These are phyloP conservation scores for Rhizopogon vinicolor DNA, from an alignment of 768 basidiomycete genomes.

Conservation along the genomic window DNA sequence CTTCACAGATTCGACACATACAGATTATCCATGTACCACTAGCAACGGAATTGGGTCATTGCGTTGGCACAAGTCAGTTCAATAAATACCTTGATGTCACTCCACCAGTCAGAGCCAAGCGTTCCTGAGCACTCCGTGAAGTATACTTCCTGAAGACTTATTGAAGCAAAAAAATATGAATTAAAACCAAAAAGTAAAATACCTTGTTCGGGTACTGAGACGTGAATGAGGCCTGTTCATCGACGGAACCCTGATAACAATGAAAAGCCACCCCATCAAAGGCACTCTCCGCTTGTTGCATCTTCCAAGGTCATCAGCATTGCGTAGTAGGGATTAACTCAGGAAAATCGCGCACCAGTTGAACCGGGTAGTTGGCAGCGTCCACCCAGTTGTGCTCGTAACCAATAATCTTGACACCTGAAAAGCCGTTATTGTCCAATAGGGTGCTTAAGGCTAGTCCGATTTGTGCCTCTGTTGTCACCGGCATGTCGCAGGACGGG, in stretches of 20 bases:
- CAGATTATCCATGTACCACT: no score
- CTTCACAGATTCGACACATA: no score
- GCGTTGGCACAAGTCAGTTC: no score
- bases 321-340: neutral
- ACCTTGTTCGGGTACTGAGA: constrained; percentile 51
- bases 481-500: constrained; percentile 55
- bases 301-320: constrained; percentile 24
- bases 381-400: constrained; percentile 75
- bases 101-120: constrained; percentile 72
- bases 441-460: constrained; percentile 50
- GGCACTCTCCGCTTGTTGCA: constrained; percentile 50
- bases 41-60: no score
- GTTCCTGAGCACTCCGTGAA: constrained; percentile 64
- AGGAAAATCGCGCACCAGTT: constrained; percentile 33
- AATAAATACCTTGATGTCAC: constrained; percentile 59
- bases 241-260: constrained; percentile 58
- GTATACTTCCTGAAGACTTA: constrained; percentile 30
- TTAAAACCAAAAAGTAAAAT: neutral
- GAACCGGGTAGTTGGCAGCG: constrained; percentile 57
- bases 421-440: constrained; percentile 60
- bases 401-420: constrained; percentile 57
- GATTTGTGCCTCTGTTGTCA: constrained; percentile 53
- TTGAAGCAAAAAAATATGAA: neutral
- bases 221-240: constrained; percentile 53
- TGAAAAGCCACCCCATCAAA: constrained; percentile 70